Evolutionary conservation across 495 filamentous ascomycete genomes (phyloP), one percentile per base, ranked within the genome.

Genomic region (Penicillium parvum): DNA sequence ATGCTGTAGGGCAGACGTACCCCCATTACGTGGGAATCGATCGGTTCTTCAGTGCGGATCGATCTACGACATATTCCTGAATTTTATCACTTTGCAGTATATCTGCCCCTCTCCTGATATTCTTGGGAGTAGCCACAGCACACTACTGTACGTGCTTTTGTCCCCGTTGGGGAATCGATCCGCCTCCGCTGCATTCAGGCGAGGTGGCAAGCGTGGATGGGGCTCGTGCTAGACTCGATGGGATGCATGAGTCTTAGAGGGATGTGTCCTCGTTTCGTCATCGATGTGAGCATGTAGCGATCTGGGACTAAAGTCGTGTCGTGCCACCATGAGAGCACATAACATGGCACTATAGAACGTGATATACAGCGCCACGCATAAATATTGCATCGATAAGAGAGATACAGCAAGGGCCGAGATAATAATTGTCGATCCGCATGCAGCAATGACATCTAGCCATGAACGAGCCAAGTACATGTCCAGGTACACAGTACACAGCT

Each of bases 361-460:
- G 7, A 21, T 7, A 22, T 38, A 7, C 25, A 9, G 15, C 3
- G 11, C 36, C 40, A 12, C 5, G 17, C 41, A 40, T 22, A 40
- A 45, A 51, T 57, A 53, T 53, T 53, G 32, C 20, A 30, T 58
- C 37, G 17, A 48, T 46, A 12, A 25, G 5, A n/a, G 15, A 26
- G 23, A 10, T 15, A 40, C 55, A 35, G 49, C 49, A 57, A 60
- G 56, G 56, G 47, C 29, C 35, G 40, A n/a, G 21, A 23, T n/a
- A n/a, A 53, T 29, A 32, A 38, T 47, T 32, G 9, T 7, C 20
- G 23, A 28, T 35, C 38, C 35, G 19, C 17, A 43, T 25, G 33
- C 11, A 22, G 21, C 5, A 17, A 18, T 25, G 29, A 19, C 19
- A 19, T 21, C 15, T 39, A 21, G 15, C 28, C 12, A 7, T 7